phyloP scores from a whole-genome alignment of 169 alveolate genomes.

The Babesia ovata region DNA sequence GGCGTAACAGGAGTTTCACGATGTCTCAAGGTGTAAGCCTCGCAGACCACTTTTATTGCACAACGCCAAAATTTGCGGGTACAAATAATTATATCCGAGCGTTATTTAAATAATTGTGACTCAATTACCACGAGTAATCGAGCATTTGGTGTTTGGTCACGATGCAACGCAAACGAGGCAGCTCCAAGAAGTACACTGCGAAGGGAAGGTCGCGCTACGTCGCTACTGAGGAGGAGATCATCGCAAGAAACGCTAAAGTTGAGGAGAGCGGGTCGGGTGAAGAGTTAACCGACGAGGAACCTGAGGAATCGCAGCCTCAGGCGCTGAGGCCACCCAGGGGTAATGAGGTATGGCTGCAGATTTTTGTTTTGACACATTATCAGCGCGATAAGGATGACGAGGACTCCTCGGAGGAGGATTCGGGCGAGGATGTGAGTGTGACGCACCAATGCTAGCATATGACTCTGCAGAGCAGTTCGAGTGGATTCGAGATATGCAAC shows the following conservation, averaged over 20 bases:
- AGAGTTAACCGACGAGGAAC: constrained; percentile 17
- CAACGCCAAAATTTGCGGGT: too few species aligned
- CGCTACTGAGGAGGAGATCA: constrained; percentile 68
- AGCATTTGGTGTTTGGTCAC: neutral
- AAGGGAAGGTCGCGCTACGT: constrained; percentile 65
- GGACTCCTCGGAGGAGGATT: constrained; percentile 21
- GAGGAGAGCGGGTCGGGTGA: constrained; percentile 8
- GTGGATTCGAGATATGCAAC: constrained; percentile 43
- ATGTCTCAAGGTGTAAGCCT: too few species aligned
- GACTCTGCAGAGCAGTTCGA: constrained; percentile 38
- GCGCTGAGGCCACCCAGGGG: constrained; percentile 2
- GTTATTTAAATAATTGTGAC: neutral
- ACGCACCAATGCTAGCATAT: neutral
- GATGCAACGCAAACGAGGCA: constrained; percentile 64
- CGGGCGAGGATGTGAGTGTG: constrained; percentile 28
- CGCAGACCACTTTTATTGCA: too few species aligned
- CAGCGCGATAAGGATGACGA: neutral
- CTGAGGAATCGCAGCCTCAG: constrained; percentile 22
- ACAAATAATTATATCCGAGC: neutral
- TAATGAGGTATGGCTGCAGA: constrained; percentile 1
- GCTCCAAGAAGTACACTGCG: constrained; percentile 66
- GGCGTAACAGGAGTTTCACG: too few species aligned
- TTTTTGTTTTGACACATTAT: neutral
- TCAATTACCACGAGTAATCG: neutral
- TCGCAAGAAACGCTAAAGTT: constrained; percentile 53